Evolutionary conservation across 257 asterid genomes (phyloP).

Genomic region (Nicotiana paniculata): DNA sequence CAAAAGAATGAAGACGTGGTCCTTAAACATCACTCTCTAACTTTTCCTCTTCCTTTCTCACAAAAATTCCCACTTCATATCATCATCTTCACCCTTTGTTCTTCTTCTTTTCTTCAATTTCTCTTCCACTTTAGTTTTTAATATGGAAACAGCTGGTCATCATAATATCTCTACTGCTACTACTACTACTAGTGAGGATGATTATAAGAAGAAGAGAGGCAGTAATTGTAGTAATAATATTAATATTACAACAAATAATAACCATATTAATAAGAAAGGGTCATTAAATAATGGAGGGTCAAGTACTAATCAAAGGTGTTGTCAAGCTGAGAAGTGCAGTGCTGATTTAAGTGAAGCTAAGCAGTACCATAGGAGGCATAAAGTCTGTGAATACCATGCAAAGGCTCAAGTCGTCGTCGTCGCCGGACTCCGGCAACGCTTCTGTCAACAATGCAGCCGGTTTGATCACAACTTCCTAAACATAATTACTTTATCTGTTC

Average conservation of each 20-base stretch:
- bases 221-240: background rate
- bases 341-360: conserved; percentile 50
- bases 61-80: conserved; percentile 46
- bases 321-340: conserved; percentile 59
- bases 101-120: background rate
- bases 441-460: conserved; percentile 95
- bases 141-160: background rate
- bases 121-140: background rate
- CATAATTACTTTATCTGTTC: background rate
- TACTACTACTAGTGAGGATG: conserved; percentile 21
- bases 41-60: conserved; percentile 26
- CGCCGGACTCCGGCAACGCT: conserved; percentile 73
- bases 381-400: conserved; percentile 60
- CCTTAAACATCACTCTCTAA: conserved; percentile 45
- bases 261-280: conserved; percentile 26
- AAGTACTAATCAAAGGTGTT: conserved; percentile 27
- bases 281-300: background rate
- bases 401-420: conserved; percentile 54
- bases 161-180: background rate
- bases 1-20: conserved; percentile 37
- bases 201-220: conserved; percentile 34
- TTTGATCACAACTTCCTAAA: background rate
- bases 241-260: background rate
- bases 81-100: conserved; percentile 17
- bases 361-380: conserved; percentile 63